Conservation (phyloP, 1,284 basidiomycete species). For the Ganoderma lucidum region DNA sequence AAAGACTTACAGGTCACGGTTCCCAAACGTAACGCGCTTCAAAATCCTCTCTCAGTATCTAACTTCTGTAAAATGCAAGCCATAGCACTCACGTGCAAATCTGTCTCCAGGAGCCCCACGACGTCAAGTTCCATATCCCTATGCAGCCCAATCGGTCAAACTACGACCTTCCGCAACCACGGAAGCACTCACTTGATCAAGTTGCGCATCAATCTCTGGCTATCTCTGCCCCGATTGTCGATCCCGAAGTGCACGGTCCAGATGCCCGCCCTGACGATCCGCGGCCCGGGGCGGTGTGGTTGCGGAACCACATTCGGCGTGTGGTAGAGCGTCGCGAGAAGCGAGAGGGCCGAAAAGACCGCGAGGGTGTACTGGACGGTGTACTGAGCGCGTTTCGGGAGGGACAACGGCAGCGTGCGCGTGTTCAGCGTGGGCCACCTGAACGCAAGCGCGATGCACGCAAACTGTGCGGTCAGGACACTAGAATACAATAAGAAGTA, state of each 20-base stretch:
- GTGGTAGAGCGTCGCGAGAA: constrained; percentile 62
- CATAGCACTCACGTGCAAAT: constrained; percentile 73
- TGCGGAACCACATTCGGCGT: constrained; percentile 52
- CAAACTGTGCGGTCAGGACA: constrained; percentile 59
- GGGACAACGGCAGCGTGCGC: constrained; percentile 45
- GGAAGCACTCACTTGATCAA: constrained; percentile 62
- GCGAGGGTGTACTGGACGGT: constrained; percentile 45
- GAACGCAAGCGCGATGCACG: constrained; percentile 57
- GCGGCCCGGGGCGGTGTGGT: constrained; percentile 73
- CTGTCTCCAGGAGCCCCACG: constrained; percentile 87
- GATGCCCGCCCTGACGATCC: constrained; percentile 87
- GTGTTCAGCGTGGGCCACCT: constrained; percentile 41
- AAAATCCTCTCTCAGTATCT: not conserved
- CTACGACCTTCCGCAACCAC: constrained; percentile 6
- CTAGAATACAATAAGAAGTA: constrained; percentile 41
- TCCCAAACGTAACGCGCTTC: constrained; percentile 88
- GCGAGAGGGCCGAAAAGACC: constrained; percentile 55
- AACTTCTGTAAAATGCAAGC: not conserved
- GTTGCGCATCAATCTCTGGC: constrained; percentile 80
- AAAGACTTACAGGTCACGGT: constrained; percentile 79
- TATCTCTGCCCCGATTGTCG: constrained; percentile 84
- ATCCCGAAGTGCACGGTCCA: constrained; percentile 95
- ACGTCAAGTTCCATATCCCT: constrained; percentile 87
- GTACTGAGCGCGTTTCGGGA: constrained; percentile 51
- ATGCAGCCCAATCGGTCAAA: not conserved